Conservation (phyloP, 805 yeast species). For the Metschnikowia matae region DNA sequence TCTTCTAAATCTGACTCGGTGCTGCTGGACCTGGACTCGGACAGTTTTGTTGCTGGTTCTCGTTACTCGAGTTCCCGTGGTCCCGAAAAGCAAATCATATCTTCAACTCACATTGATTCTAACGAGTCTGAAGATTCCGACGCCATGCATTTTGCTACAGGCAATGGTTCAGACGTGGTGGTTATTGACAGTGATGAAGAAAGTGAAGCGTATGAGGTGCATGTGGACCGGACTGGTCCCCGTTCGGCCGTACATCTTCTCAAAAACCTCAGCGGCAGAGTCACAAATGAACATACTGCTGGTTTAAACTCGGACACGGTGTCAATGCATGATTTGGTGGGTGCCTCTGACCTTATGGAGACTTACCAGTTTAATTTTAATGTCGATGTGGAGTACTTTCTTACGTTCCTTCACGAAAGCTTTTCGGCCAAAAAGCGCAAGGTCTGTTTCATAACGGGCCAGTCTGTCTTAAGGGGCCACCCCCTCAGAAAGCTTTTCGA, state of each 20-base stretch:
- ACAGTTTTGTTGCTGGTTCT: background rate
- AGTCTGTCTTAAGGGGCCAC: constrained; percentile 10
- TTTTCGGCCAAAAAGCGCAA: constrained; percentile 16
- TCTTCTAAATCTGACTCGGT: background rate
- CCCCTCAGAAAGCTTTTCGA: constrained; percentile 8
- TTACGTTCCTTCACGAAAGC: constrained; percentile 28
- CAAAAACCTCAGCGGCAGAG: constrained; percentile 24
- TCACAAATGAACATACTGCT: constrained; percentile 4
- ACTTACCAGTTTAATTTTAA: constrained; percentile 49
- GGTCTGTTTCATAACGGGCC: constrained; percentile 32
- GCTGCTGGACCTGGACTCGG: background rate
- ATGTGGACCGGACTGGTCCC: background rate
- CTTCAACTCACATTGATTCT: background rate
- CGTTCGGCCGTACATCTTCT: constrained; percentile 25
- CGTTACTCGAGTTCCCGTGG: background rate
- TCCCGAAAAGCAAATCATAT: background rate
- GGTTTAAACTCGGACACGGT: constrained; percentile 26
- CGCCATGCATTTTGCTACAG: background rate
- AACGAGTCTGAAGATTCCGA: background rate
- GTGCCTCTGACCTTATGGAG: constrained; percentile 28
- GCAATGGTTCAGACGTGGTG: background rate
- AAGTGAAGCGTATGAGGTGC: background rate
- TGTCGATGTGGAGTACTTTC: constrained; percentile 39
- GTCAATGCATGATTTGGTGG: constrained; percentile 25
- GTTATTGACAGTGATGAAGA: constrained; percentile 2